Evolutionary conservation across 140 eudicot genomes (phyloP), one percentile per base, ranked within the genome.

Genomic region (Cichorium intybus): DNA sequence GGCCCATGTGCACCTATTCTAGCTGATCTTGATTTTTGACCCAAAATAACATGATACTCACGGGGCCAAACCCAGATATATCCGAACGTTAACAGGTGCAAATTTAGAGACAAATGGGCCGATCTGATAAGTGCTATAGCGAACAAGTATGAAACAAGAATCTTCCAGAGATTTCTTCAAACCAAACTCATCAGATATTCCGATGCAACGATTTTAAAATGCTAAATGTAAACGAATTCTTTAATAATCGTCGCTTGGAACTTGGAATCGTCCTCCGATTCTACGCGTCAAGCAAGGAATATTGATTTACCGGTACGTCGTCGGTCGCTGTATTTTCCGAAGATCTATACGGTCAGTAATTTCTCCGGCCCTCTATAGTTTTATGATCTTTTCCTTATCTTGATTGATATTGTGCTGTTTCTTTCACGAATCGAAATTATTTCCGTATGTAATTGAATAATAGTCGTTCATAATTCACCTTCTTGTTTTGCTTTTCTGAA

Each of bases 311-410:
- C 64, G 64, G 45, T 27, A 14, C 54, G 21, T 23, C 62, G 29
- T 39, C 61, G 75, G 51, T 59, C 43, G 64, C 48, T 39, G 57
- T 39, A 26, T 52, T 20, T 35, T 27, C 57, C 48, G 57, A 41
- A 6, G 48, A 62, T 72, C 56, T 60, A 3, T 15, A 18, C 71
- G 71, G 77, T 72, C 24, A 69, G 67, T 46, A 20, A 45, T 58
- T n/a, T 12, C 11, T 56, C n/a, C 3, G 26, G 49, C 16, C 35
- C 64, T 55, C n/a, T 41, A 10, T 41, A 24, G 12, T n/a, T 56
- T 43, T 34, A 8, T 53, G n/a, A 34, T 51, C 1, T 7, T 35
- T 37, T 16, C 64, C 12, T 24, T 23, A 59, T 56, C 5, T 18
- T 56, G 34, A 28, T 68, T 56, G 33, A 56, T 56, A 23, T 62